Percentiles rank a stretch among this genome's conserved stretches.
phyloP scores from a whole-genome alignment of 2,329 filamentous ascomycete genomes.

The Claviceps africana region DNA sequence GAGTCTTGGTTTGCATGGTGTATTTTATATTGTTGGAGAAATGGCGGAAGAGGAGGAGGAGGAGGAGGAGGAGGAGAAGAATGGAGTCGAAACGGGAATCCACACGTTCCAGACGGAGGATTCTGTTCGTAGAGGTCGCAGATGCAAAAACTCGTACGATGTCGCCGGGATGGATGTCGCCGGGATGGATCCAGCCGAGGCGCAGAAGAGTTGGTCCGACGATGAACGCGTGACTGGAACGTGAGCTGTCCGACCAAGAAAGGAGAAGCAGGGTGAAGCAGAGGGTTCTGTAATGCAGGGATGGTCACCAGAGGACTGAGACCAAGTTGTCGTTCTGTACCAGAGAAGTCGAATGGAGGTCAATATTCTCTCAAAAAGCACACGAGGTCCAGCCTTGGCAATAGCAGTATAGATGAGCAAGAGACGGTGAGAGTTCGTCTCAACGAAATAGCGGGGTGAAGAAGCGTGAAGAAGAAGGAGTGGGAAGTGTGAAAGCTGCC shows the following conservation, averaged over 20 bases:
- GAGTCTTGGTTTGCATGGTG: constrained; percentile 34
- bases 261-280: too few relatives aligned
- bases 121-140: constrained; percentile 3
- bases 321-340: constrained; percentile 5
- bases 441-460: constrained; percentile 14
- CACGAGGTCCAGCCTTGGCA: constrained; percentile 23
- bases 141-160: constrained; percentile 4
- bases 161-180: constrained; percentile 13
- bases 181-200: too few relatives aligned
- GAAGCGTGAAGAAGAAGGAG: constrained; percentile 8
- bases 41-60: background rate
- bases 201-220: too few relatives aligned
- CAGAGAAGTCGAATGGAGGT: constrained; percentile 13
- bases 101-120: constrained; percentile 21
- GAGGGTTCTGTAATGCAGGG: background rate
- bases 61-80: background rate
- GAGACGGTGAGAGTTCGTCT: constrained; percentile 13
- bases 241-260: too few relatives aligned
- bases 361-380: constrained; percentile 1
- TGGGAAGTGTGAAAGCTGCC: constrained; percentile 1
- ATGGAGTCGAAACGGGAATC: constrained; percentile 1
- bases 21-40: background rate
- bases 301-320: background rate
- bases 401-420: constrained; percentile 10
- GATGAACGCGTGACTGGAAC: too few relatives aligned